Base-by-base conservation (phyloP, 306 rosid species). In the Pueraria montana region DNA sequence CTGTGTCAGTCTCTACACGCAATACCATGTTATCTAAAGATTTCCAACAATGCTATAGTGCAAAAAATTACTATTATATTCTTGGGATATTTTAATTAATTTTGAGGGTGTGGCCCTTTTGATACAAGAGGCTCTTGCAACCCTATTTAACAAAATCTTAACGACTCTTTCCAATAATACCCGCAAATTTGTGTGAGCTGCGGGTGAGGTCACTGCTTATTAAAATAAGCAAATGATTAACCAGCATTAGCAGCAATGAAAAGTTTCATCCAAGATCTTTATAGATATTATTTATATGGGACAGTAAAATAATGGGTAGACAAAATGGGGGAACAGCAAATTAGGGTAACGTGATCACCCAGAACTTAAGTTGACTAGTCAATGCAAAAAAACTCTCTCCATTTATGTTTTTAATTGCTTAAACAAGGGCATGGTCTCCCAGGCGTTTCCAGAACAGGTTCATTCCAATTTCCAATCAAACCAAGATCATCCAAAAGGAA, bases 311-410 rank as follows among this genome's bases (percentile, higher is more conserved):
- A 78, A 65, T 38, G 83, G 67, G 46, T 14, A 24, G 77, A 69
- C 72, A 70, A 71, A 80, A 80, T 58, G 79, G 67, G 75, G 79
- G 75, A 87, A 83, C 83, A 83, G 56, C 73, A 53, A 61, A 70
- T 84, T 79, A 62, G 83, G 81, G 78, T 56, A 75, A 59, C 89
- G 80, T 81, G 85, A 85, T 11, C 72, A 36, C 72, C 70, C 66
- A 74, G 83, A 75, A 65, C 26, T 10, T 42, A 8, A 30, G 84
- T 90, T 88, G 90, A 88, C 90, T 77, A 66, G 89, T 90, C 93
- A 88, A 74, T 23, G n/a, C 58, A 55, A 52, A 34, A 34, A 34
- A 34, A 72, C 49, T 6, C 75, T 38, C 82, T 73, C 45, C 63
- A 2, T 56, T 64, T 21, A 12, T 27, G 68, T 77, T 77, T 48